Evolutionary conservation across 495 filamentous ascomycete genomes (phyloP).

Genomic region (Penicillium cinerascens): DNA sequence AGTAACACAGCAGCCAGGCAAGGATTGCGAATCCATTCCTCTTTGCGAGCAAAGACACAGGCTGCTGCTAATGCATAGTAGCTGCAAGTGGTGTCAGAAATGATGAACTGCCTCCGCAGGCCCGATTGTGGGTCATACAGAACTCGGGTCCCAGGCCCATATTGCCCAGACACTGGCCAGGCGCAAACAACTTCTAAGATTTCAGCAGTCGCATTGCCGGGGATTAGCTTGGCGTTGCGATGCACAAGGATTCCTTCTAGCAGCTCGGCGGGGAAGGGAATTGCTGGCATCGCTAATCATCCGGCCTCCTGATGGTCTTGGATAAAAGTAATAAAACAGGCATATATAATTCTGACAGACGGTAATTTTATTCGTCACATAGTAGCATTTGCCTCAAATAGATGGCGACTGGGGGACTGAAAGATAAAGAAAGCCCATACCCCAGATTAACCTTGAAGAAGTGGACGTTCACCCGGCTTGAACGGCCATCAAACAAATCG

Average conservation of each 20-base stretch:
- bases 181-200: constrained; percentile 53
- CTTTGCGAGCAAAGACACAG: constrained; percentile 54
- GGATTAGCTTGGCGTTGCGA: constrained; percentile 17
- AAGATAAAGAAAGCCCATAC: constrained; percentile 1
- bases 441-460: too few species aligned
- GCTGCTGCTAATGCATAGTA: constrained; percentile 58
- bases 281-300: constrained; percentile 40
- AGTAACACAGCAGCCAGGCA: constrained; percentile 59
- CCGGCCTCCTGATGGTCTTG: constrained; percentile 6
- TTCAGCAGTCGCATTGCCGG: constrained; percentile 21
- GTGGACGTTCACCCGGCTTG: neutral
- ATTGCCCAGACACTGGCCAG: constrained; percentile 60
- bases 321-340: neutral
- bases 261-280: constrained; percentile 25
- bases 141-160: constrained; percentile 52
- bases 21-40: constrained; percentile 55
- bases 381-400: neutral
- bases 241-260: constrained; percentile 28
- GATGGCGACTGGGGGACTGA: neutral
- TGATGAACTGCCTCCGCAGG: neutral
- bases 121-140: constrained; percentile 39
- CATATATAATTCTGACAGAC: neutral
- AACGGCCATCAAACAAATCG: neutral
- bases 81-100: constrained; percentile 28
- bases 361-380: neutral